Evolutionary conservation across 2,329 filamentous ascomycete species (phyloP).

Genomic region (Claviceps spartinae): DNA sequence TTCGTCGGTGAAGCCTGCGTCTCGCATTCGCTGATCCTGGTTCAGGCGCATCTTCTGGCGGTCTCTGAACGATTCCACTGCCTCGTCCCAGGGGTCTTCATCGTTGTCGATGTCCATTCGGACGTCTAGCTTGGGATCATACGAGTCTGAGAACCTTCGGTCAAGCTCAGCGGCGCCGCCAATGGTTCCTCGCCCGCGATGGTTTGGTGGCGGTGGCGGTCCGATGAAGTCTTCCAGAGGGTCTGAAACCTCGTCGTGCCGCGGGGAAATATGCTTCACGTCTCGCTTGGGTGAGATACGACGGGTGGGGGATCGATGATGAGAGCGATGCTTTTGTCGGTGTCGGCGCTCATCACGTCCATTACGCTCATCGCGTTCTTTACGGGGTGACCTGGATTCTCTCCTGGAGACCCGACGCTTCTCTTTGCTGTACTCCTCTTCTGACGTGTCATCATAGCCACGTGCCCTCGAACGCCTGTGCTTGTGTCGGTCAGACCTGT

Average conservation of each 20-base stretch:
- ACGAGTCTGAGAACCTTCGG: constrained; percentile 58
- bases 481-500: constrained; percentile 5
- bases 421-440: not conserved
- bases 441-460: not conserved
- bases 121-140: constrained; percentile 45
- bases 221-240: constrained; percentile 66
- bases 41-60: constrained; percentile 64
- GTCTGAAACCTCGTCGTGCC: constrained; percentile 39
- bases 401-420: constrained; percentile 8
- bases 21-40: constrained; percentile 61
- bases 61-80: constrained; percentile 65
- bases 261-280: not conserved
- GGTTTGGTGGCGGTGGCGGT: constrained; percentile 44
- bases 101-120: constrained; percentile 31
- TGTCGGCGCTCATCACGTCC: constrained; percentile 12
- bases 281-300: not conserved
- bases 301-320: not conserved
- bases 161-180: constrained; percentile 57
- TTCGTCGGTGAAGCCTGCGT: constrained; percentile 65
- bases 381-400: constrained; percentile 13
- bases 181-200: constrained; percentile 56
- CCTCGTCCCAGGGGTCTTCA: constrained; percentile 61
- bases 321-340: constrained; percentile 22
- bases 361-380: constrained; percentile 10
- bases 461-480: not conserved